These are phyloP conservation scores for Comarum palustre DNA, from an alignment of 306 rosid species.

Conservation along the genomic window DNA sequence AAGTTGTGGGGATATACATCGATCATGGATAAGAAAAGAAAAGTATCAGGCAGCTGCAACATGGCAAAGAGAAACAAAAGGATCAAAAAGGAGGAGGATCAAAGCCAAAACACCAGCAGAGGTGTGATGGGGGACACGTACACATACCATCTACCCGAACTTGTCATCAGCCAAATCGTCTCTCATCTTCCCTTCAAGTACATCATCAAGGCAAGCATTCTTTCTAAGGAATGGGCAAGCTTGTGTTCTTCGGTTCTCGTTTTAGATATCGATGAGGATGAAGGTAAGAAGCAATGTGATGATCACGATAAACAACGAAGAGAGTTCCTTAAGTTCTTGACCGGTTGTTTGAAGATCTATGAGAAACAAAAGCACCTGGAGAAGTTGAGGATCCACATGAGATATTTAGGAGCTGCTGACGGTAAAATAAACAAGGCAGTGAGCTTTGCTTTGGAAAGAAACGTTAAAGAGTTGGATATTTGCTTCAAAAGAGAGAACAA, in stretches of 20 bases:
- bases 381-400: background rate
- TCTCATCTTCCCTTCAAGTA: background rate
- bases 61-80: background rate
- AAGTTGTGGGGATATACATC: too few relatives aligned
- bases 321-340: background rate
- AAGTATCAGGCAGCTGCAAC: background rate
- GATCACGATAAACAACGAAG: background rate
- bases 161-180: background rate
- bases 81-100: conserved; percentile 4
- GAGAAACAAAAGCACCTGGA: background rate
- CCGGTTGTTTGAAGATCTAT: background rate
- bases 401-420: background rate
- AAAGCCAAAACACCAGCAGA: background rate
- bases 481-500: background rate
- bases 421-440: background rate
- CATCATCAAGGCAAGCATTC: background rate
- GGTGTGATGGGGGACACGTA: background rate
- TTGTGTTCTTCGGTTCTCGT: background rate
- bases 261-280: conserved; percentile 1
- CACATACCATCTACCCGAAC: background rate
- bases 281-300: background rate
- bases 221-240: background rate
- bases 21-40: background rate
- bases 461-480: conserved; percentile 1
- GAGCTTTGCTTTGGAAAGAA: conserved; percentile 3